Conservation (phyloP, 2,329 filamentous ascomycete genomes). For the Aureobasidium sp. region DNA sequence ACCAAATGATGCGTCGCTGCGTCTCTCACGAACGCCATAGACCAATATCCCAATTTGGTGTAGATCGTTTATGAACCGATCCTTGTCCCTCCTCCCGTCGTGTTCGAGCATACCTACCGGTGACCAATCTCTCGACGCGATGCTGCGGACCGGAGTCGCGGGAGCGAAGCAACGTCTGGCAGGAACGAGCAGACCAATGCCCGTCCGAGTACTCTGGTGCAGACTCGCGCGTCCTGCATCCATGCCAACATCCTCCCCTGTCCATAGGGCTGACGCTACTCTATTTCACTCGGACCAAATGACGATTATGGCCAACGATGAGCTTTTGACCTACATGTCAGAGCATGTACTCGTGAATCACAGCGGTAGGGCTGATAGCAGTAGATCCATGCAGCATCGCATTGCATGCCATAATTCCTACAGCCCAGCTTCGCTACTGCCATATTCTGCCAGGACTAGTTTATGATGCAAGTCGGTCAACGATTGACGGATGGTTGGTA, state of each 20-base stretch:
- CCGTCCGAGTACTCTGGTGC: background rate
- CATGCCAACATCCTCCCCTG: slow-evolving; percentile 3
- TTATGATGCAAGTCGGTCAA: background rate
- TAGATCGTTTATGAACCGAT: background rate
- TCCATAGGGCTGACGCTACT: slow-evolving; percentile 5
- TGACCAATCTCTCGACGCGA: background rate
- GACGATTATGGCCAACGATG: slow-evolving; percentile 1
- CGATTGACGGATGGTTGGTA: background rate
- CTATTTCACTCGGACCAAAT: background rate
- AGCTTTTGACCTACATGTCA: background rate
- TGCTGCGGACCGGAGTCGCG: slow-evolving; percentile 1
- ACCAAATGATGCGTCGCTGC: slow-evolving; percentile 3
- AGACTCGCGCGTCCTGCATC: background rate
- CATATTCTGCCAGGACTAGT: background rate
- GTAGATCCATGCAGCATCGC: slow-evolving; percentile 4
- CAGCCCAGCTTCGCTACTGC: background rate
- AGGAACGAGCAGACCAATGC: slow-evolving; percentile 2
- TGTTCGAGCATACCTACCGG: background rate
- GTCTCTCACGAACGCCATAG: background rate
- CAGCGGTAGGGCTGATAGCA: slow-evolving; percentile 6
- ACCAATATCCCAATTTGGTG: slow-evolving; percentile 1
- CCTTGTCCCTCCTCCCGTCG: background rate
- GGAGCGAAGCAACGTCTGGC: background rate
- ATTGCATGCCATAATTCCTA: background rate
- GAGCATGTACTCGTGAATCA: background rate